A percentile compares a stretch with the other conserved stretches of the same genome.
Conservation (phyloP, 331 rosid genomes). For the Acacia concinna region DNA sequence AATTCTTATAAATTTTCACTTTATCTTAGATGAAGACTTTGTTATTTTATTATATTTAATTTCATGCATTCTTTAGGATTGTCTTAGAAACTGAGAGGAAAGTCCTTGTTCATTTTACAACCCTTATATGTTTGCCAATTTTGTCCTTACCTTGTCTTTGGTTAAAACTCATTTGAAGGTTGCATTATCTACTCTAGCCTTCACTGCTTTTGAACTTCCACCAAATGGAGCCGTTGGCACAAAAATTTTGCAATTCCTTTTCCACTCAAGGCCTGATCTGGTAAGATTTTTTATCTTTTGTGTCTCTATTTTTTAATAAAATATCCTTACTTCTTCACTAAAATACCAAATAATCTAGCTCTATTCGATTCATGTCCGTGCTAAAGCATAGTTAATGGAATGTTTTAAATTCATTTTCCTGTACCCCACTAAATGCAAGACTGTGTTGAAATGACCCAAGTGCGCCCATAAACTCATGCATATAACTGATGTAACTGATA, state of each 20-base stretch:
- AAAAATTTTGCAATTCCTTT: constrained; percentile 76
- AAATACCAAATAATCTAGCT: not conserved
- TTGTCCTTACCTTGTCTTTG: constrained; percentile 27
- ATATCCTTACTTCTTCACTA: not conserved
- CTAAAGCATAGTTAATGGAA: not conserved
- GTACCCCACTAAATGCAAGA: not conserved
- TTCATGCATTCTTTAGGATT: constrained; percentile 24
- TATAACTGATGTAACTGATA: not conserved
- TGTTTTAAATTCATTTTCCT: not conserved
- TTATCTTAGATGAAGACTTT: not conserved
- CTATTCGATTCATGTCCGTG: not conserved
- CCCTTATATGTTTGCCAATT: not conserved
- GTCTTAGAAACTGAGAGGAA: constrained; percentile 3
- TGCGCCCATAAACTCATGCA: not conserved
- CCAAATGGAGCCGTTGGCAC: constrained; percentile 97
- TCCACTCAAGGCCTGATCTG: constrained; percentile 96
- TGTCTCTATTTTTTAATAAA: not conserved
- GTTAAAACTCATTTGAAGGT: constrained; percentile 65
- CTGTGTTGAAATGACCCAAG: not conserved
- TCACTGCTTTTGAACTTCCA: constrained; percentile 98
- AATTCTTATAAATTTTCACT: not conserved
- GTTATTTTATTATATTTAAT: constrained; percentile 14
- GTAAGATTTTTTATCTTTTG: constrained; percentile 43
- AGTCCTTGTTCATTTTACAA: not conserved
- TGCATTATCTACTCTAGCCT: constrained; percentile 83